These are phyloP conservation scores for Microbotryum violaceum DNA, from an alignment of 1,284 basidiomycete genomes.

Conservation along the genomic window DNA sequence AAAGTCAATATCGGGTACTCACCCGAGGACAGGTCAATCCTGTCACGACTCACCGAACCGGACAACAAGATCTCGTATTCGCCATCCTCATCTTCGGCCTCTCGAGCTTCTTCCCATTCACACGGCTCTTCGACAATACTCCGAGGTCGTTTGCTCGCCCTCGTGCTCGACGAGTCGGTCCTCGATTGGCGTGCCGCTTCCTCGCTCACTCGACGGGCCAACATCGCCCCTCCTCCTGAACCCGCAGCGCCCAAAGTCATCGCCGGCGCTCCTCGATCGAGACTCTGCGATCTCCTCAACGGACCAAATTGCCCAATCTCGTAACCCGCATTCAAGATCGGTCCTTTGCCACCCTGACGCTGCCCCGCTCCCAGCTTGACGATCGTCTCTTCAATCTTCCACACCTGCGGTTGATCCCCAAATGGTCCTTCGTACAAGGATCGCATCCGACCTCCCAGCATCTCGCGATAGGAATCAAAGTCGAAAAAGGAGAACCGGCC, in stretches of 20 bases:
- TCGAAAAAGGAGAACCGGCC: slow-evolving; percentile 51
- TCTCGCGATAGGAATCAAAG: slow-evolving; percentile 49
- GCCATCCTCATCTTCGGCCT: slow-evolving; percentile 20
- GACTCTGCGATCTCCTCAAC: slow-evolving; percentile 1
- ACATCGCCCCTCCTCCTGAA: slow-evolving; percentile 2
- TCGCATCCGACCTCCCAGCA: slow-evolving; percentile 45
- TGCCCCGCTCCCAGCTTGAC: slow-evolving; percentile 33
- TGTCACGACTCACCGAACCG: slow-evolving; percentile 19
- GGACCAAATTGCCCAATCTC: slow-evolving; percentile 9
- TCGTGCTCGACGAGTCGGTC: not conserved
- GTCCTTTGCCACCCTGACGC: slow-evolving; percentile 21
- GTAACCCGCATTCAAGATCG: slow-evolving; percentile 27
- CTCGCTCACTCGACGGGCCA: not conserved
- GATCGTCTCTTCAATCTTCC: slow-evolving; percentile 48
- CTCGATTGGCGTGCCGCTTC: not conserved
- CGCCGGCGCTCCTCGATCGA: not conserved
- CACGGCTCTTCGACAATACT: slow-evolving; percentile 10
- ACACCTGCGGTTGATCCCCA: slow-evolving; percentile 51
- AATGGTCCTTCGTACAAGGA: slow-evolving; percentile 46
- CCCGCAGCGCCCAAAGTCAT: not conserved
- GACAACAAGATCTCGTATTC: slow-evolving; percentile 33
- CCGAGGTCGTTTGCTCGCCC: slow-evolving; percentile 11
- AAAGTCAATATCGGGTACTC: not conserved
- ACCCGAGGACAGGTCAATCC: not conserved
- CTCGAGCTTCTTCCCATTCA: slow-evolving; percentile 14